These are phyloP conservation scores for Bipolaris zeicola DNA, from an alignment of 2,329 filamentous ascomycete genomes.

Conservation along the genomic window DNA sequence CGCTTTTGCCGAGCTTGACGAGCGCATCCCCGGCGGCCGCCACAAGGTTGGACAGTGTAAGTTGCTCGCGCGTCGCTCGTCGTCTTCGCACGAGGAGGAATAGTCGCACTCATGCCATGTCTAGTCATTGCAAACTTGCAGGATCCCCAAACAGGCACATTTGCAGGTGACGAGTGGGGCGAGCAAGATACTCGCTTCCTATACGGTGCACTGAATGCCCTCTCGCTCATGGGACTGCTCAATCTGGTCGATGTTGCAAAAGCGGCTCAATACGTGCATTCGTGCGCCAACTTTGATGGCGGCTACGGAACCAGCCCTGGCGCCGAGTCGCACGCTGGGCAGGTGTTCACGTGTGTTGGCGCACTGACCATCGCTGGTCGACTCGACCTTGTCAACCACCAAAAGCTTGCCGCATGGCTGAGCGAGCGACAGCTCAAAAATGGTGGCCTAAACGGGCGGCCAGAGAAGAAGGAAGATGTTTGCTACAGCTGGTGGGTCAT, in stretches of 20 bases:
- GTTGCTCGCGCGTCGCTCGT: slow-evolving; percentile 44
- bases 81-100: background rate
- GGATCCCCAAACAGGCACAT: slow-evolving; percentile 79
- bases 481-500: slow-evolving; percentile 99
- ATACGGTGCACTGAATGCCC: slow-evolving; percentile 85
- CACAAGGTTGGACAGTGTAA: slow-evolving; percentile 78
- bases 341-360: slow-evolving; percentile 93
- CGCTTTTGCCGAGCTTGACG: slow-evolving; percentile 81
- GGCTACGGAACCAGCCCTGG: slow-evolving; percentile 89
- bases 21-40: slow-evolving; percentile 68
- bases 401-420: slow-evolving; percentile 85
- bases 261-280: slow-evolving; percentile 77
- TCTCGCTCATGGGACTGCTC: slow-evolving; percentile 80
- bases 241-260: slow-evolving; percentile 77
- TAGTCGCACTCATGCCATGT: slow-evolving; percentile 29
- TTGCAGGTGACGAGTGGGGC: slow-evolving; percentile 94
- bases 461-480: slow-evolving; percentile 94
- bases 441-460: slow-evolving; percentile 90
- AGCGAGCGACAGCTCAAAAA: slow-evolving; percentile 88
- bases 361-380: slow-evolving; percentile 82
- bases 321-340: slow-evolving; percentile 91
- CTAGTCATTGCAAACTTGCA: slow-evolving; percentile 81
- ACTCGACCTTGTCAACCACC: slow-evolving; percentile 79
- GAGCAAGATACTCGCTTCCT: slow-evolving; percentile 95
- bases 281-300: slow-evolving; percentile 92